Percentiles rank a stretch among this genome's conserved stretches.
Evolutionary conservation across 345 rosid species (phyloP).

Genomic region (Eucalyptus tenuipes): DNA sequence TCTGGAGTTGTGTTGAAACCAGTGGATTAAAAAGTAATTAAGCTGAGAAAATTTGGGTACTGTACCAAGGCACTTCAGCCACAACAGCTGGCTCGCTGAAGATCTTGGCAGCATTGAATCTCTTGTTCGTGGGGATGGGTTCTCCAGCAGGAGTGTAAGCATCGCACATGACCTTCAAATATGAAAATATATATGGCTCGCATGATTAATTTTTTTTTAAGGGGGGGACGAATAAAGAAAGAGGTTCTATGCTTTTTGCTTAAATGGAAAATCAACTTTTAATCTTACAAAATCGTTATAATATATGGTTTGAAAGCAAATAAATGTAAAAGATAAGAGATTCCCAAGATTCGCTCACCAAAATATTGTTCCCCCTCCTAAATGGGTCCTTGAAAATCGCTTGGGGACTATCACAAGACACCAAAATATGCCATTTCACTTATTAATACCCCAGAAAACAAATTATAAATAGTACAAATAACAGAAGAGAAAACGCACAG

Average conservation of each 20-base stretch:
- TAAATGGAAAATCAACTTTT: neutral
- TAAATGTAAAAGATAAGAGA: neutral
- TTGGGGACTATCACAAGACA: slow-evolving; percentile 3
- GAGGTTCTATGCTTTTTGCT: neutral
- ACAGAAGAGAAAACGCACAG: neutral
- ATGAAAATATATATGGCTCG: neutral
- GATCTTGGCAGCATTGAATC: slow-evolving; percentile 12
- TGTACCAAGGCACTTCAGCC: slow-evolving; percentile 15
- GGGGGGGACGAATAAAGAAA: neutral
- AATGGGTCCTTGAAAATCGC: slow-evolving; percentile 20
- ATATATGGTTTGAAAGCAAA: neutral
- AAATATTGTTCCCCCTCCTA: slow-evolving; percentile 20
- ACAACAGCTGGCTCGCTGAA: slow-evolving; percentile 12
- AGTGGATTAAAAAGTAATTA: neutral
- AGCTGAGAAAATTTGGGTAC: neutral
- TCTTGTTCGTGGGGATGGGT: slow-evolving; percentile 19
- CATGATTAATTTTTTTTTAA: neutral
- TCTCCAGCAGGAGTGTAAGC: slow-evolving; percentile 17
- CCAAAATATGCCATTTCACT: neutral
- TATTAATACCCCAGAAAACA: neutral
- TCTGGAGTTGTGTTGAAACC: neutral
- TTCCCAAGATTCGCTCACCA: slow-evolving; percentile 3
- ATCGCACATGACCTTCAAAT: slow-evolving; percentile 15
- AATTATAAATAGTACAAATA: neutral
- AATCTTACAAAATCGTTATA: neutral